Evolutionary conservation across 148 eudicot species (phyloP), one percentile per base, ranked within the genome.

Genomic region (Persicaria tinctoria): DNA sequence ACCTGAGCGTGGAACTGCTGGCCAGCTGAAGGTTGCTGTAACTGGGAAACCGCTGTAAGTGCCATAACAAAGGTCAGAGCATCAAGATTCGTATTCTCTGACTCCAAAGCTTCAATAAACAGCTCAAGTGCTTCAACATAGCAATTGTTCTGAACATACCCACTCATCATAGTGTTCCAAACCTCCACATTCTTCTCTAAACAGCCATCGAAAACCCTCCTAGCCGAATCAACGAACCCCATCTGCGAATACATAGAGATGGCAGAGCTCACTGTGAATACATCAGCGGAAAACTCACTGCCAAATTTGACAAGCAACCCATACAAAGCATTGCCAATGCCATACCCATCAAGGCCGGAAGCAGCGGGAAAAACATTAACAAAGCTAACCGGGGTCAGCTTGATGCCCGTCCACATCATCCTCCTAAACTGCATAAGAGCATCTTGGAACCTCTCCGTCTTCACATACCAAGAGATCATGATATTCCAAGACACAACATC

Each of bases 131-230:
- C 98, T 73, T 88, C 87, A 69, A 80, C 51, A n/a, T 85, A 88
- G 76, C 81, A 73, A 57, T 80, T 78, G 16, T 87, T 90, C 76
- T 89, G 88, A 82, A 90, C 74, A 80, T 91, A 94, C 46, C 92
- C 97, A 73, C 90, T 86, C 72, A 94, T 87, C 97, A 94, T 92
- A 63, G 97, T 86, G 80, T 94, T 94, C 98, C 96, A 94, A 77
- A 93, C 84, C 87, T 93, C 94, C 14, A 87, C 85, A 85, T 90
- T 94, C 84, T 84, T 94, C 47, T 84, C 86, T 79, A 78, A 79
- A 79, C 95, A 78, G 47, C 64, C 78, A 57, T 90, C 88, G 70
- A 94, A 94, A n/a, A 90, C 63, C 77, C 76, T 88, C 51, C 86
- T 86, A 68, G 95, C 91, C 55, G 73, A 66, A 59, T 85, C 84